Conservation (phyloP, 2,329 filamentous ascomycete species). For the Aquanectria penicillioides region DNA sequence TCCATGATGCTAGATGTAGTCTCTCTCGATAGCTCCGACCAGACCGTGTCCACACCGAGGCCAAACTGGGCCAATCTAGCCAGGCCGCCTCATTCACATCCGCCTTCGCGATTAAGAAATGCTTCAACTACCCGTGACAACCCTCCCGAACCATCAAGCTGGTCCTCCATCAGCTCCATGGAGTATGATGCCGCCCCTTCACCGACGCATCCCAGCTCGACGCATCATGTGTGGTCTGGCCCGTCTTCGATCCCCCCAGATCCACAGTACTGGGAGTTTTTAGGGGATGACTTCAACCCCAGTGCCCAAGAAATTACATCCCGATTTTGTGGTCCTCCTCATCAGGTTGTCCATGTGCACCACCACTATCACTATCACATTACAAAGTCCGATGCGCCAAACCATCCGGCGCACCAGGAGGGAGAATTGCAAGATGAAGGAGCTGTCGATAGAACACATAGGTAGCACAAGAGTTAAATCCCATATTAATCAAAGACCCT, state of each 20-base stretch:
- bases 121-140: neutral
- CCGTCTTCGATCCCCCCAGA: conserved; percentile 3
- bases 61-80: conserved; percentile 19
- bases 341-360: conserved; percentile 32
- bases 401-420: neutral
- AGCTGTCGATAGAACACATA: neutral
- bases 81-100: neutral
- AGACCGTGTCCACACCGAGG: neutral
- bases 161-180: conserved; percentile 30
- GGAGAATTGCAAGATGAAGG: neutral
- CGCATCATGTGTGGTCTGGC: conserved; percentile 28
- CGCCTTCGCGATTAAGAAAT: neutral
- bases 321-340: conserved; percentile 18
- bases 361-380: conserved; percentile 37
- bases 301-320: conserved; percentile 27
- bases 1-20: neutral
- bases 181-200: conserved; percentile 19
- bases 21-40: neutral
- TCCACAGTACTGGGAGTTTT: conserved; percentile 26
- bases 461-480: neutral
- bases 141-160: conserved; percentile 26
- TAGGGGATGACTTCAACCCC: conserved; percentile 14
- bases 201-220: conserved; percentile 1
- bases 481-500: too few species aligned
- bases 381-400: neutral